A percentile compares a stretch with the other conserved stretches of the same genome.
Evolutionary conservation across 495 filamentous ascomycete species (phyloP).

Genomic region (Neurospora sp.): DNA sequence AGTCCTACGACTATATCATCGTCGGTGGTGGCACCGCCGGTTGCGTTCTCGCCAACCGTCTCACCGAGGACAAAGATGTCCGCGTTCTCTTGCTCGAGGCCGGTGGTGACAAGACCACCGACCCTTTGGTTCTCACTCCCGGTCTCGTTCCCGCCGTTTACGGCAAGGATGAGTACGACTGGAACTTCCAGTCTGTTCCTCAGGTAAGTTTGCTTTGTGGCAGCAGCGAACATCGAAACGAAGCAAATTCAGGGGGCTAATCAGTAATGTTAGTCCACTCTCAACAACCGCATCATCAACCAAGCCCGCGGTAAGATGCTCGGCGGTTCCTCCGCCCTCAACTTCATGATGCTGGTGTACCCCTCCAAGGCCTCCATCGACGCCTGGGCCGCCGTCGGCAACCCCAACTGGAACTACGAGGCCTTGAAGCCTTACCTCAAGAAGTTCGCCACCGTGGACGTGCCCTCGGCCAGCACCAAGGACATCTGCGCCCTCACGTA

Average conservation of each 20-base stretch:
- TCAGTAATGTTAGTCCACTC: conserved; percentile 13
- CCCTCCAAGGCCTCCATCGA: conserved; percentile 37
- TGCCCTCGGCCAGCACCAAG: conserved; percentile 16
- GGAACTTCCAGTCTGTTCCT: conserved; percentile 40
- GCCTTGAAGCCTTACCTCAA: conserved; percentile 37
- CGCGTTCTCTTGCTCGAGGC: conserved; percentile 46
- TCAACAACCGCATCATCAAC: conserved; percentile 24
- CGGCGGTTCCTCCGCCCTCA: conserved; percentile 48
- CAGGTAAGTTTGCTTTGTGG: conserved; percentile 27
- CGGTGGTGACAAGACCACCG: conserved; percentile 36
- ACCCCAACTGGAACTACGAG: conserved; percentile 42
- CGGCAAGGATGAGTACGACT: conserved; percentile 44
- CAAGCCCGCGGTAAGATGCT: conserved; percentile 44
- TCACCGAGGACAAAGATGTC: conserved; percentile 34
- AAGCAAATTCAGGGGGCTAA: conserved; percentile 2
- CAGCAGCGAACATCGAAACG: not conserved
- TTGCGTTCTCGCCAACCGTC: conserved; percentile 62
- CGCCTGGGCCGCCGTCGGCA: conserved; percentile 45
- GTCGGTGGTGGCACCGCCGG: conserved; percentile 83
- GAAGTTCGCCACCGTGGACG: conserved; percentile 31
- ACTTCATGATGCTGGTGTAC: conserved; percentile 40
- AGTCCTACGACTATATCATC: conserved; percentile 69
- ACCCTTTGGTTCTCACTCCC: conserved; percentile 38
- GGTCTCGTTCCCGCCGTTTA: conserved; percentile 34
- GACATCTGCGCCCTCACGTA: conserved; percentile 25